Percentiles rank a stretch among this genome's conserved stretches.
phyloP scores from a whole-genome alignment of 805 yeast species.

The Kodamaea laetipori region DNA sequence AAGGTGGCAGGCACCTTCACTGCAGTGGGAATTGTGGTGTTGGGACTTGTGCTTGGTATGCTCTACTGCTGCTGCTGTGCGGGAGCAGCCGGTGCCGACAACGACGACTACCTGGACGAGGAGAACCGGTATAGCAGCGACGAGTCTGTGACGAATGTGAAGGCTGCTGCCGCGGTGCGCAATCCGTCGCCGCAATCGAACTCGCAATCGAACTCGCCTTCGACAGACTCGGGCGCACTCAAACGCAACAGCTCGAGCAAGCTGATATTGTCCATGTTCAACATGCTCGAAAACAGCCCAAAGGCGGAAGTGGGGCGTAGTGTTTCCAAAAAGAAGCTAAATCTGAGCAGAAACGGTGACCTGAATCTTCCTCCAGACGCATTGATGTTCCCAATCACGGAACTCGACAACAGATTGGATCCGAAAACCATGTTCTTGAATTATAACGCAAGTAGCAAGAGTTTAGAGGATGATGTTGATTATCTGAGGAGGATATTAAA shows the following conservation, averaged over 20 bases:
- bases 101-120: conserved; percentile 39
- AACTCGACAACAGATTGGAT: conserved; percentile 57
- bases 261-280: conserved; percentile 33
- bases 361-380: conserved; percentile 11
- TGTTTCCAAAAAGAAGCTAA: conserved; percentile 13
- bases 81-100: conserved; percentile 15
- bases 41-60: conserved; percentile 46
- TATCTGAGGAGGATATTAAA: conserved; percentile 57
- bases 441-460: conserved; percentile 45
- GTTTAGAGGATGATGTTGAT: conserved; percentile 58
- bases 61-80: conserved; percentile 43
- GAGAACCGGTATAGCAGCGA: conserved; percentile 36
- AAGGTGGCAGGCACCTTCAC: conserved; percentile 86
- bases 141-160: conserved; percentile 15
- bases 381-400: conserved; percentile 24
- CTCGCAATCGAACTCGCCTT: conserved; percentile 11
- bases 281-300: conserved; percentile 15
- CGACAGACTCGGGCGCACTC: conserved; percentile 16
- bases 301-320: conserved; percentile 15
- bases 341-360: conserved; percentile 9
- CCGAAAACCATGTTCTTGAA: conserved; percentile 52
- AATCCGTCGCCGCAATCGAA: conserved; percentile 13
- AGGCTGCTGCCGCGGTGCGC: conserved; percentile 11
- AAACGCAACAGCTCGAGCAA: conserved; percentile 40
- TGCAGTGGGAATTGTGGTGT: conserved; percentile 68